Evolutionary conservation across 1,139 yeast species (phyloP), one percentile per base, ranked within the genome.

Genomic region (Yamadazyma trypodendri): DNA sequence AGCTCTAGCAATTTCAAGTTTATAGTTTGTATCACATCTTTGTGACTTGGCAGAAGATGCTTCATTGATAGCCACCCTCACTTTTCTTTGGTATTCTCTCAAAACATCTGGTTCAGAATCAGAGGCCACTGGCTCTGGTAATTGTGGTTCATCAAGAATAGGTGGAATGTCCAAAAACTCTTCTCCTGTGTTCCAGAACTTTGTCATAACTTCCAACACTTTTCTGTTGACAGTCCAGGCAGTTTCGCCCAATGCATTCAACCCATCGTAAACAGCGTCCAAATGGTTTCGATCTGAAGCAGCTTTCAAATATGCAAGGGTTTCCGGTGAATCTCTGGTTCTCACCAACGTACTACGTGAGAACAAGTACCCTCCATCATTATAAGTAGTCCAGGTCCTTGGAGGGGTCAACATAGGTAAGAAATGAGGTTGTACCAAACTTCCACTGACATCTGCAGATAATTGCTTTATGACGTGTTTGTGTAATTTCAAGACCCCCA

Each of bases 331-430:
- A 50, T 87, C 92, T 55, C 78, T 85, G 21, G 89, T 77, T 57
- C 97, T 75, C 51, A 92, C 79, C 29, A 92, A 65, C 5, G 72
- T 63, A 12, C 77, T 72, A 40, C 75, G 78, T 8, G 85, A 72
- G 52, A 80, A 84, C 41, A 77, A 68, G 55, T 87, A 88, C 0
- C 97, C 97, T 44, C 98, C 98, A 38, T 77, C 77, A 52, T 81
- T 80, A 73, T 81, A 81, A 8, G 80, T 68, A 0, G 79, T 74
- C 98, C 99, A 92, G 5, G 89, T 89, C 40, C 81, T 71, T 16
- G 98, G 98, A 44, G 81, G 78, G 8, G 86, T 85, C 42, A 94
- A 68, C 98, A 94, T 94, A 11, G 99, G 99, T 41, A 94, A 70
- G 45, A 78, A 72, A 60, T 92, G 97, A 0, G 97, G 96, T 51